phyloP scores from a whole-genome alignment of 805 yeast species.

The Schizosaccharomyces octosporus region DNA sequence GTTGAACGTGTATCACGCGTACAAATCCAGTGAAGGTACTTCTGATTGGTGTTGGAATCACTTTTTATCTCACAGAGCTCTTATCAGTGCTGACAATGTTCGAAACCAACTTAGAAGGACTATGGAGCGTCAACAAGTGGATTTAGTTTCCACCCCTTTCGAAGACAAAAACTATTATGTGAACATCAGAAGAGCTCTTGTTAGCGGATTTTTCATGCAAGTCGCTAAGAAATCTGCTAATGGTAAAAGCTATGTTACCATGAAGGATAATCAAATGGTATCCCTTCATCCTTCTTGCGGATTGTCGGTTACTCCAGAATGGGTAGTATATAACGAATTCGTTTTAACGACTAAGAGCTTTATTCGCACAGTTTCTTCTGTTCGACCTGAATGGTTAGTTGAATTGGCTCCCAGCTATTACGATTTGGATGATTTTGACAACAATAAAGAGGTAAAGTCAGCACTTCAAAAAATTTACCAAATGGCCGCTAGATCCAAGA shows the following conservation, averaged over 20 bases:
- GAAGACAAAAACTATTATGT: constrained; percentile 30
- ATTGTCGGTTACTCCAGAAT: constrained; percentile 65
- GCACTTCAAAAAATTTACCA: constrained; percentile 32
- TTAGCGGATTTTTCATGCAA: constrained; percentile 95
- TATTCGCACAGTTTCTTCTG: constrained; percentile 75
- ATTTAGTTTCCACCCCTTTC: constrained; percentile 40
- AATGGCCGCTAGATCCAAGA: neutral
- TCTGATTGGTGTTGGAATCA: constrained; percentile 81
- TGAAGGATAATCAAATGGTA: constrained; percentile 90
- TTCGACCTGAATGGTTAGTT: constrained; percentile 79
- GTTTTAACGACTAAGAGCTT: constrained; percentile 83
- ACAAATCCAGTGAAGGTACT: constrained; percentile 17
- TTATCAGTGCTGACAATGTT: constrained; percentile 67
- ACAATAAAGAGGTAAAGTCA: constrained; percentile 46
- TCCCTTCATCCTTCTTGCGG: constrained; percentile 84
- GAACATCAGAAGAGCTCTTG: constrained; percentile 65
- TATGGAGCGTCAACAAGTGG: constrained; percentile 61
- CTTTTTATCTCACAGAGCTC: constrained; percentile 59
- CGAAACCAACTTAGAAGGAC: constrained; percentile 59
- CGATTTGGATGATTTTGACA: constrained; percentile 19
- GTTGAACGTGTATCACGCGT: constrained; percentile 69
- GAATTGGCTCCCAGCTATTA: constrained; percentile 57
- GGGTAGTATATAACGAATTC: constrained; percentile 87
- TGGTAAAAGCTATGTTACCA: constrained; percentile 62
- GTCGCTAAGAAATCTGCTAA: constrained; percentile 58